Evolutionary conservation across 495 filamentous ascomycete species (phyloP), one percentile per base, ranked within the genome.

Genomic region (Umbilicaria muhlenbergii): DNA sequence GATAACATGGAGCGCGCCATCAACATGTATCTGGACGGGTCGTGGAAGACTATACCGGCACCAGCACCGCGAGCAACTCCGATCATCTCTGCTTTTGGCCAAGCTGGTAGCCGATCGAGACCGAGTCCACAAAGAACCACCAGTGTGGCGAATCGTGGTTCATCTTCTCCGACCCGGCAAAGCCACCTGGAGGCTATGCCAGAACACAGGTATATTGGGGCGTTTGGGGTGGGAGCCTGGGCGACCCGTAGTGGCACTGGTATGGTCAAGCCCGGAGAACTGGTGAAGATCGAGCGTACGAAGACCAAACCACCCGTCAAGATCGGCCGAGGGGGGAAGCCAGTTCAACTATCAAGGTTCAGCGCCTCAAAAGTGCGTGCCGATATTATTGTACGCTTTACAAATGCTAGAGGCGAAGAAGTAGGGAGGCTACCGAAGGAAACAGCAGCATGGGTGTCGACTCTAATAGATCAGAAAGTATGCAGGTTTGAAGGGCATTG

Each of bases 321-420:
- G 42, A 58, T 69, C 31, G 66, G 66, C 17, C 60, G 61, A 43
- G 67, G 55, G 44, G 68, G 51, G 65, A 77, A 63, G 51, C 52
- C 50, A 67, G 71, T 65, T 33, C 54, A 43, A 58, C 36, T 54
- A 1, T 48, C 50, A 7, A 64, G 63, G 49, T 32, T 58, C 46
- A 64, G 60, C 49, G 54, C 59, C 37, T 65, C 67, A 1, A 59
- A 47, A 31, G 64, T 65, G 47, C 43, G 68, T 62, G 68, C 71
- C 19, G 91, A 98, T 60, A 77, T 94, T 32, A 70, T 98, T 39
- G 92, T 95, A n/a, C 79, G 91, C 13, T 96, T 98, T 57, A 94
- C 83, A 2, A 92, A 86, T 53, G 55, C 63, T 3, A 67, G 59
- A 40, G 89, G 88, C 11, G 76, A 81, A 43, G 91, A 98, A 55